Percentiles rank a stretch among this genome's conserved stretches.
phyloP scores from a whole-genome alignment of 225 moss, liverwort and hornwort species.

The Physcomitrium patens region DNA sequence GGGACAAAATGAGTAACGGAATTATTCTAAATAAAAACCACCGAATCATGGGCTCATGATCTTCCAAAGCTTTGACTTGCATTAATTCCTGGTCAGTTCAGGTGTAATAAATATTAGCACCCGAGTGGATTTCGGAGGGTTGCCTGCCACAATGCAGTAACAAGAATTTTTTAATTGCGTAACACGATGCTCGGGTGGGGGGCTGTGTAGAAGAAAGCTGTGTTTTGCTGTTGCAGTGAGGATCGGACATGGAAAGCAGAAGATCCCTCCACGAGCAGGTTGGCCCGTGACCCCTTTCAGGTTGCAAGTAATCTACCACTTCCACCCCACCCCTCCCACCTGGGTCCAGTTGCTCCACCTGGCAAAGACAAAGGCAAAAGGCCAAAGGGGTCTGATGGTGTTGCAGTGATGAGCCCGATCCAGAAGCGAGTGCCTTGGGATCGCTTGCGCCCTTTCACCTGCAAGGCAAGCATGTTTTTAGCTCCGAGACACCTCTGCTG shows the following conservation, averaged over 20 bases:
- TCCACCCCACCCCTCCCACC: constrained; percentile 20
- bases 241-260: constrained; percentile 5
- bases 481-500: constrained; percentile 3
- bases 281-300: background rate
- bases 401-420: constrained; percentile 16
- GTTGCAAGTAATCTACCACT: background rate
- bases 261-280: background rate
- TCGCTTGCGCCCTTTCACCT: background rate
- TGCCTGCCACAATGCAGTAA: constrained; percentile 1
- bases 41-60: constrained; percentile 18
- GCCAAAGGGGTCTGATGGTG: background rate
- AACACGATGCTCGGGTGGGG: background rate
- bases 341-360: constrained; percentile 17
- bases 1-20: constrained; percentile 34
- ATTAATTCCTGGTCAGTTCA: constrained; percentile 21
- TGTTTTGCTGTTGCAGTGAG: background rate
- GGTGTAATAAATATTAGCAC: constrained; percentile 3
- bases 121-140: background rate
- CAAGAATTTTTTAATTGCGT: too few relatives aligned
- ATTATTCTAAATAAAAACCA: constrained; percentile 25
- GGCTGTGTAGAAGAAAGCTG: background rate
- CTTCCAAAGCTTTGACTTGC: constrained; percentile 23
- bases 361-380: background rate
- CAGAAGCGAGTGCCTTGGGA: constrained; percentile 15
- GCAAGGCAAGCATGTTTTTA: background rate